Conservation (phyloP, 305 asterid species). For the Fraxinus platypoda region DNA sequence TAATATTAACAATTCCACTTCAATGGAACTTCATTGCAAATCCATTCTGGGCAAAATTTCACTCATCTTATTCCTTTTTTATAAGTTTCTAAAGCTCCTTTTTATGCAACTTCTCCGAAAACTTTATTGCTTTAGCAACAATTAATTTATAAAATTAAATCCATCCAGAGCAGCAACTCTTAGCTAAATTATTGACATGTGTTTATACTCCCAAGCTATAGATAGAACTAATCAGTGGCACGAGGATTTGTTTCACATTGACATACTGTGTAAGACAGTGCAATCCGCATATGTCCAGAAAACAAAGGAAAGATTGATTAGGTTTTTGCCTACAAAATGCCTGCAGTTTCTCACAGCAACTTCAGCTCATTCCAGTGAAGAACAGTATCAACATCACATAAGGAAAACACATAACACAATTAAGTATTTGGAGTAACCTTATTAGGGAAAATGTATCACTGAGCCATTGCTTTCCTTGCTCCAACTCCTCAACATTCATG, state of each 20-base stretch:
- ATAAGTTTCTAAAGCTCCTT: background rate
- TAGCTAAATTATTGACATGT: background rate
- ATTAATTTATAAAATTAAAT: background rate
- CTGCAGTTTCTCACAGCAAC: background rate
- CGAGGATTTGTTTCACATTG: background rate
- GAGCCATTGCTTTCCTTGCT: constrained; percentile 90
- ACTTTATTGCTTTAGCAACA: background rate
- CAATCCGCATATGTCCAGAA: background rate
- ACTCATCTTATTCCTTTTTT: background rate
- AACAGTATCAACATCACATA: background rate
- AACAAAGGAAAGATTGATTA: background rate
- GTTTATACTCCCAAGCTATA: background rate
- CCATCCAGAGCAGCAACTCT: background rate
- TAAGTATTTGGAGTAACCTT: constrained; percentile 40
- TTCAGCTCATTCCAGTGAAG: background rate
- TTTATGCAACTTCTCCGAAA: background rate
- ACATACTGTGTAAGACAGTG: background rate
- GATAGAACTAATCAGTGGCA: background rate
- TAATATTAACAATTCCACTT: background rate
- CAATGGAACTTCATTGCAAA: background rate
- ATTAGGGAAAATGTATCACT: constrained; percentile 74
- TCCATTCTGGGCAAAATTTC: background rate
- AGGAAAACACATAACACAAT: background rate
- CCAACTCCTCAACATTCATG: constrained; percentile 73
- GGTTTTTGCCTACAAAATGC: background rate